Conservation (phyloP, 176 grass and related monocot genomes). For the Phyllostachys edulis region DNA sequence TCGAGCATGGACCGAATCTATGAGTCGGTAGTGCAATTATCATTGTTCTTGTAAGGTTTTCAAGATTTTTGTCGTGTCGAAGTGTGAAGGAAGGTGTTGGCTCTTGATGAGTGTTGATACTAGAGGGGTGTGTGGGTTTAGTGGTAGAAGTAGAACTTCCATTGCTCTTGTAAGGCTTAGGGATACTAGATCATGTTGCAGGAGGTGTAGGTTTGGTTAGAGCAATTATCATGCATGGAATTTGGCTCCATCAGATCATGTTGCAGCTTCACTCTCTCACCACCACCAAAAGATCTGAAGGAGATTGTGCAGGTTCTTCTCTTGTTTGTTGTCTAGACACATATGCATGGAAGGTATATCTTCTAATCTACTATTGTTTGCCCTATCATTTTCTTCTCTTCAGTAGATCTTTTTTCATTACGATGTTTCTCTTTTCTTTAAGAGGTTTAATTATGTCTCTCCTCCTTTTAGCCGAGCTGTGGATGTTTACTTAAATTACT, state of each 20-base stretch:
- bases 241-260: slow-evolving; percentile 54
- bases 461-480: not conserved
- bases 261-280: slow-evolving; percentile 76
- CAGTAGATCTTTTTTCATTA: not conserved
- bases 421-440: not conserved
- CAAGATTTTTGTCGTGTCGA: not conserved
- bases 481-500: not conserved
- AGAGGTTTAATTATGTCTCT: not conserved
- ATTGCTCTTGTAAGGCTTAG: not conserved
- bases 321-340: not conserved
- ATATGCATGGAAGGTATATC: not conserved
- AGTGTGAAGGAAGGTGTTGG: not conserved
- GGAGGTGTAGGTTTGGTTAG: not conserved
- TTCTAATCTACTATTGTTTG: not conserved
- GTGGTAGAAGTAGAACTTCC: not conserved
- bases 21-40: not conserved
- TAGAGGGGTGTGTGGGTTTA: not conserved
- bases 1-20: not conserved
- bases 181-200: slow-evolving; percentile 63
- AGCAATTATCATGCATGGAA: not conserved
- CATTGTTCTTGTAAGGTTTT: not conserved
- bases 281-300: slow-evolving; percentile 45
- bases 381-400: not conserved
- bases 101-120: not conserved
- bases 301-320: not conserved